A percentile compares a stretch with the other conserved stretches of the same genome.
phyloP scores from a whole-genome alignment of 768 basidiomycete species.

The Hygrocybe punicea region DNA sequence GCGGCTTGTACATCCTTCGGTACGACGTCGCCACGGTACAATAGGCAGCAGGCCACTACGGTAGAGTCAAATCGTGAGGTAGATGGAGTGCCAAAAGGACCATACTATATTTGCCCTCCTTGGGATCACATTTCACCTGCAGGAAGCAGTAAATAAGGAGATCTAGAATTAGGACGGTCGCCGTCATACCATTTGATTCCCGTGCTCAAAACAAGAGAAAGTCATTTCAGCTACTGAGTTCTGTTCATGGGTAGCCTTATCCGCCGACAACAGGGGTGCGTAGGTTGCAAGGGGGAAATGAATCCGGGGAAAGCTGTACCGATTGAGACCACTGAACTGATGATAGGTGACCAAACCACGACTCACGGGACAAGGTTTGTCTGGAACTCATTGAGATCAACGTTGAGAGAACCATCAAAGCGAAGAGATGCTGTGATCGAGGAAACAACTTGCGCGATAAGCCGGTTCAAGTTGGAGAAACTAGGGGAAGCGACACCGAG shows the following conservation, averaged over 20 bases:
- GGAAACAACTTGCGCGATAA: conserved; percentile 98
- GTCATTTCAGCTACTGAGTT: conserved; percentile 99
- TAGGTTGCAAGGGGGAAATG: conserved; percentile 98
- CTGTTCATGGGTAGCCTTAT: conserved; percentile 94
- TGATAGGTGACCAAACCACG: neutral
- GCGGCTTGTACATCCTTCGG: conserved; percentile 95
- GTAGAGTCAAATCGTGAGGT: conserved; percentile 15
- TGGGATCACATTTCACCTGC: conserved; percentile 79
- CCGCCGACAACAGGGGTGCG: conserved; percentile 90
- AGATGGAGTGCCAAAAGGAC: neutral
- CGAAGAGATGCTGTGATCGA: conserved; percentile 95
- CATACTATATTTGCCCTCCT: conserved; percentile 96
- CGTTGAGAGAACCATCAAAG: conserved; percentile 96
- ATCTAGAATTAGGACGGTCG: neutral
- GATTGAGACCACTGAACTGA: conserved; percentile 3
- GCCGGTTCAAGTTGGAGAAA: conserved; percentile 89
- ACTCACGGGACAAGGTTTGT: conserved; percentile 96
- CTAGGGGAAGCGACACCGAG: conserved; percentile 81
- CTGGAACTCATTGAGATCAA: conserved; percentile 97
- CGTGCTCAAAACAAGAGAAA: conserved; percentile 93
- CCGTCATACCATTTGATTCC: conserved; percentile 81
- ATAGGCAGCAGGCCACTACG: conserved; percentile 83
- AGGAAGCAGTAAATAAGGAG: neutral
- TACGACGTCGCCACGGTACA: conserved; percentile 95
- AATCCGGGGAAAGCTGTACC: conserved; percentile 85